Conservation (phyloP, 306 rosid genomes). For the Sophora flavescens region DNA sequence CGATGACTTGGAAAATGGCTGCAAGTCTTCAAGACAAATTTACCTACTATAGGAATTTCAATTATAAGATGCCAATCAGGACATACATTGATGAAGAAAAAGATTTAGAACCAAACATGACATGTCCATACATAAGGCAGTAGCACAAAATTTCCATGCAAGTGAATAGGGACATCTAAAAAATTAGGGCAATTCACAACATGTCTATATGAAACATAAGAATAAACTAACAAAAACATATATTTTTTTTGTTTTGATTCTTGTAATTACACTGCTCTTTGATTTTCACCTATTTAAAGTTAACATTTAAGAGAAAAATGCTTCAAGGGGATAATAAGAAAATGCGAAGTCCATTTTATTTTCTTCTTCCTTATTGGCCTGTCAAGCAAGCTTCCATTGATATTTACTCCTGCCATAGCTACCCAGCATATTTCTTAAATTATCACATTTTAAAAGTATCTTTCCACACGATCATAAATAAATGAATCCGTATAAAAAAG, state of each 20-base stretch:
- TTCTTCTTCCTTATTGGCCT: constrained; percentile 25
- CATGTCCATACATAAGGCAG: constrained; percentile 14
- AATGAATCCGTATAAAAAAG: constrained; percentile 22
- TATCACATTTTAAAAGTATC: neutral
- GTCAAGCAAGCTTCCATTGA: constrained; percentile 21
- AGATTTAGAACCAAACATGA: constrained; percentile 24
- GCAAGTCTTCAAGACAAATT: constrained; percentile 44
- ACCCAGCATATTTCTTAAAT: constrained; percentile 5
- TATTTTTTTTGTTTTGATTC: constrained; percentile 8
- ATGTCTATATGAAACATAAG: constrained; percentile 1
- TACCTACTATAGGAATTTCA: neutral
- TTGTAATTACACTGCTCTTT: neutral
- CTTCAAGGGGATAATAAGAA: constrained; percentile 12
- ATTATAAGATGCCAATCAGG: neutral
- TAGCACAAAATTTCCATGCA: constrained; percentile 16
- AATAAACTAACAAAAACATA: neutral
- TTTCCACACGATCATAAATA: neutral
- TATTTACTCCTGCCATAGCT: neutral
- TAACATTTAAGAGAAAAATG: neutral
- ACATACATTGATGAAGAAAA: constrained; percentile 17
- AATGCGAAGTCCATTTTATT: constrained; percentile 25
- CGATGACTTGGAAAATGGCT: constrained; percentile 66
- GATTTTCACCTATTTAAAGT: constrained; percentile 27
- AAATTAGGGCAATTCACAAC: neutral
- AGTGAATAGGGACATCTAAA: neutral